A percentile compares a stretch with the other conserved stretches of the same genome.
phyloP scores from a whole-genome alignment of 2,329 filamentous ascomycete species.

The Ampelomyces quisqualis region DNA sequence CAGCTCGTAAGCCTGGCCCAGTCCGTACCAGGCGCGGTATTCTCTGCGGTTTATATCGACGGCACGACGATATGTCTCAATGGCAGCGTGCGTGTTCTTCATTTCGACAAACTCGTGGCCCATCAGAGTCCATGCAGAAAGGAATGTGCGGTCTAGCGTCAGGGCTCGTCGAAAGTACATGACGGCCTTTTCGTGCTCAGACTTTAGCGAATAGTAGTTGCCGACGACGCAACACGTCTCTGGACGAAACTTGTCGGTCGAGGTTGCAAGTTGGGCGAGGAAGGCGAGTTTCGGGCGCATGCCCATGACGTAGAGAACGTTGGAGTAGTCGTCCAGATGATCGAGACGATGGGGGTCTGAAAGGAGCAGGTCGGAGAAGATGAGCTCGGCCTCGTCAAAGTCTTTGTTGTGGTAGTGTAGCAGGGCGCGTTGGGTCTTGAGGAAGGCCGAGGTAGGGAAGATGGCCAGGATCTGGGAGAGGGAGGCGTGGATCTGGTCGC shows the following conservation, averaged over 20 bases:
- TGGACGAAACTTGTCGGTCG: conserved; percentile 91
- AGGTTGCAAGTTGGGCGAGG: conserved; percentile 84
- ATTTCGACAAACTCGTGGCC: conserved; percentile 98
- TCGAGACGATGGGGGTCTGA: conserved; percentile 73
- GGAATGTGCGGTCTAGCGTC: conserved; percentile 83
- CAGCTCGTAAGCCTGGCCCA: conserved; percentile 96
- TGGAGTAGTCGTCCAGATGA: conserved; percentile 92
- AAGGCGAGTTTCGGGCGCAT: conserved; percentile 87
- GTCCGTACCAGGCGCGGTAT: conserved; percentile 95
- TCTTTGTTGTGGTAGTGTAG: conserved; percentile 88
- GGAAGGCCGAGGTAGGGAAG: conserved; percentile 84
- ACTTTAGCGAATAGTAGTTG: conserved; percentile 94
- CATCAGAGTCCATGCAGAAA: conserved; percentile 98
- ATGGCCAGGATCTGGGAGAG: conserved; percentile 77
- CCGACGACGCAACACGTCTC: conserved; percentile 96
- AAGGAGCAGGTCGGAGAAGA: conserved; percentile 69
- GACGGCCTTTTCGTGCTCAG: conserved; percentile 95
- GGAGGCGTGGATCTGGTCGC: conserved; percentile 69
- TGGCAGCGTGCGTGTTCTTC: conserved; percentile 97
- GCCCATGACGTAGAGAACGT: conserved; percentile 93
- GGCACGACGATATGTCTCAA: conserved; percentile 92
- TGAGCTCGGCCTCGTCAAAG: conserved; percentile 62
- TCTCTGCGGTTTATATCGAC: conserved; percentile 96
- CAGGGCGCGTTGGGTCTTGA: conserved; percentile 85
- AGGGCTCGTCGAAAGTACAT: conserved; percentile 95